Conservation (phyloP, 1,284 basidiomycete species). For the Leccinum angustisporum region DNA sequence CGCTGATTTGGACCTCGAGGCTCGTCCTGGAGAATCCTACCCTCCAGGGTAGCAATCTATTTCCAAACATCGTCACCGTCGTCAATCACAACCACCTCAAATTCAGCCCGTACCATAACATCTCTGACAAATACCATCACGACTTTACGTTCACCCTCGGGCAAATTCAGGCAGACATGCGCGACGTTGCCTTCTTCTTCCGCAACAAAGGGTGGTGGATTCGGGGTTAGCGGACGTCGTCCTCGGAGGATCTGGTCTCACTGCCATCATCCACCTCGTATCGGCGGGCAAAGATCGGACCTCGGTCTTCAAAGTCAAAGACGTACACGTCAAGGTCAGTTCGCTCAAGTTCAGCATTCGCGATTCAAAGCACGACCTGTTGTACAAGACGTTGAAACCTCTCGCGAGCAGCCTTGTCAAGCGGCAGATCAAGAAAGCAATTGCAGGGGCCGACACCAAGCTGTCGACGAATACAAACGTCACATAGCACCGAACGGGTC, state of each 20-base stretch:
- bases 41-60: constrained; percentile 79
- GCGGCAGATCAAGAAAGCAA: constrained; percentile 85
- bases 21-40: constrained; percentile 92
- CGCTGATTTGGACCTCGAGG: too few species aligned
- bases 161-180: constrained; percentile 94
- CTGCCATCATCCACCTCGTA: constrained; percentile 61
- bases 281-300: constrained; percentile 63
- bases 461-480: constrained; percentile 18
- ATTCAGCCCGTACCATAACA: constrained; percentile 72
- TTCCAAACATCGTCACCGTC: constrained; percentile 79
- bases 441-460: constrained; percentile 47
- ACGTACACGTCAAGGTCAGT: constrained; percentile 79
- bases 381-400: constrained; percentile 83
- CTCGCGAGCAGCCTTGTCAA: constrained; percentile 84
- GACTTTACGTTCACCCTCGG: constrained; percentile 70
- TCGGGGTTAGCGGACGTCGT: constrained; percentile 91
- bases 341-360: constrained; percentile 89
- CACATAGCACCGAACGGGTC: constrained; percentile 34
- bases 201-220: constrained; percentile 81
- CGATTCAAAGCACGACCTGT: constrained; percentile 87
- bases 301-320: constrained; percentile 78
- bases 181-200: constrained; percentile 89
- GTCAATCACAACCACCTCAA: constrained; percentile 85
- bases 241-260: constrained; percentile 78
- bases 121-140: constrained; percentile 63